Conservation (phyloP, 2,329 filamentous ascomycete genomes). For the Fusarium beomiforme region DNA sequence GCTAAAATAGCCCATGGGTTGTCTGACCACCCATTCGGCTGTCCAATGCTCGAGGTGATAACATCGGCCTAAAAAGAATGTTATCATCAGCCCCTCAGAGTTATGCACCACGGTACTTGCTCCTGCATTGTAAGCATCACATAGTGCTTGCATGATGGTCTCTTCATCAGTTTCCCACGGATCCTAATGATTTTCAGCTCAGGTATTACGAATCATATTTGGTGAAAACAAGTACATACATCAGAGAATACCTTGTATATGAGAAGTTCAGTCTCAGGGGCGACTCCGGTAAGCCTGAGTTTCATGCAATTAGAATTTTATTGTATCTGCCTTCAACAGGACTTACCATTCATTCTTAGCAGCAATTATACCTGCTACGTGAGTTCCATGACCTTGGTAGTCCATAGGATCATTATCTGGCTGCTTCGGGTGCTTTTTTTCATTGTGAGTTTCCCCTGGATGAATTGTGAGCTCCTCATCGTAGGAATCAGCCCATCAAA, state of each 20-base stretch:
- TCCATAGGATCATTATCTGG: constrained; percentile 52
- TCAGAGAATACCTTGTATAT: constrained; percentile 57
- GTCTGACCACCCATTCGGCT: constrained; percentile 51
- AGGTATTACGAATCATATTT: not conserved
- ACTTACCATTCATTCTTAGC: constrained; percentile 52
- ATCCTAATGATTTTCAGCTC: constrained; percentile 20
- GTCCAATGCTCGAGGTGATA: constrained; percentile 55
- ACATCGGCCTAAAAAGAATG: constrained; percentile 50
- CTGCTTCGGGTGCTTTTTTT: constrained; percentile 43
- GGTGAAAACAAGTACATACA: constrained; percentile 17
- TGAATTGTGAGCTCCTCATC: constrained; percentile 10
- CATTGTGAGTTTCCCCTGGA: constrained; percentile 45
- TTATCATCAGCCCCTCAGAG: not conserved
- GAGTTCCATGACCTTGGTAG: constrained; percentile 50
- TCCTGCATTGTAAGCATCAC: constrained; percentile 49
- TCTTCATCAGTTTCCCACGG: constrained; percentile 48
- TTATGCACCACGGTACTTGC: constrained; percentile 29
- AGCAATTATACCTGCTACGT: constrained; percentile 60
- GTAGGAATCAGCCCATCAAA: not conserved
- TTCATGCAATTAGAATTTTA: not conserved
- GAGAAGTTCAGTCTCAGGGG: constrained; percentile 56
- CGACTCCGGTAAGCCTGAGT: constrained; percentile 55
- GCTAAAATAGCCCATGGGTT: constrained; percentile 56
- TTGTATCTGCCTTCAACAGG: not conserved
- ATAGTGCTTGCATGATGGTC: constrained; percentile 50